phyloP scores from a whole-genome alignment of 2,329 filamentous ascomycete species.

The Exophiala sp. region DNA sequence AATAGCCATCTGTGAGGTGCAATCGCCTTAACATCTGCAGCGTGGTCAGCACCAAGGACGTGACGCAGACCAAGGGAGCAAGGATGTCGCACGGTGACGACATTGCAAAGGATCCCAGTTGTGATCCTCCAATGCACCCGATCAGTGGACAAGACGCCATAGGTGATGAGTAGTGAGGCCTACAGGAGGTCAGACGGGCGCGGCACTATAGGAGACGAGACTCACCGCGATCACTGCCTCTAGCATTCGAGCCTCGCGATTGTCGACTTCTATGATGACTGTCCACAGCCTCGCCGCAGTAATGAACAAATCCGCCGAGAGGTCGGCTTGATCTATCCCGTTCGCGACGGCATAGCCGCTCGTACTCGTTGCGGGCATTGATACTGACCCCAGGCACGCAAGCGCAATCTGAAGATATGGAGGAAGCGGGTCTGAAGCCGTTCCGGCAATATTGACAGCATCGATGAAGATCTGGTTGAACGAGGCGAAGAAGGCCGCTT shows the following conservation, averaged over 20 bases:
- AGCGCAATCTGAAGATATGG: slow-evolving; percentile 14
- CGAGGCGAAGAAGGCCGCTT: slow-evolving; percentile 3
- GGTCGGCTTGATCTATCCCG: slow-evolving; percentile 1
- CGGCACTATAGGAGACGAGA: neutral
- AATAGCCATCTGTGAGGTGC: slow-evolving; percentile 13
- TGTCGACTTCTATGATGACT: slow-evolving; percentile 14
- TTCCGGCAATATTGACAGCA: neutral
- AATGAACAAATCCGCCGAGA: slow-evolving; percentile 3
- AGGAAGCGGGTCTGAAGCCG: neutral
- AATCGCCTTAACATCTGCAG: slow-evolving; percentile 11
- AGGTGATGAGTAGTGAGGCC: slow-evolving; percentile 3
- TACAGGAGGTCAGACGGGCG: neutral
- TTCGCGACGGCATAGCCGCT: neutral
- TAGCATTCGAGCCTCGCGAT: slow-evolving; percentile 9
- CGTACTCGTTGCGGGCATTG: neutral
- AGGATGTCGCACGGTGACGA: slow-evolving; percentile 9
- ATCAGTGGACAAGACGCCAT: slow-evolving; percentile 6
- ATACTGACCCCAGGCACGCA: slow-evolving; percentile 11
- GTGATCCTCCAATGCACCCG: slow-evolving; percentile 2
- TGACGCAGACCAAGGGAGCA: neutral
- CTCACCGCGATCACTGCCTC: slow-evolving; percentile 12
- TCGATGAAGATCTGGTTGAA: slow-evolving; percentile 14
- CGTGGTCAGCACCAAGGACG: neutral
- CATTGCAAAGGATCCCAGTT: slow-evolving; percentile 6
- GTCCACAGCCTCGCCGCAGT: slow-evolving; percentile 5